phyloP scores from a whole-genome alignment of 169 alveolate species.

The Eimeria necatrix region DNA sequence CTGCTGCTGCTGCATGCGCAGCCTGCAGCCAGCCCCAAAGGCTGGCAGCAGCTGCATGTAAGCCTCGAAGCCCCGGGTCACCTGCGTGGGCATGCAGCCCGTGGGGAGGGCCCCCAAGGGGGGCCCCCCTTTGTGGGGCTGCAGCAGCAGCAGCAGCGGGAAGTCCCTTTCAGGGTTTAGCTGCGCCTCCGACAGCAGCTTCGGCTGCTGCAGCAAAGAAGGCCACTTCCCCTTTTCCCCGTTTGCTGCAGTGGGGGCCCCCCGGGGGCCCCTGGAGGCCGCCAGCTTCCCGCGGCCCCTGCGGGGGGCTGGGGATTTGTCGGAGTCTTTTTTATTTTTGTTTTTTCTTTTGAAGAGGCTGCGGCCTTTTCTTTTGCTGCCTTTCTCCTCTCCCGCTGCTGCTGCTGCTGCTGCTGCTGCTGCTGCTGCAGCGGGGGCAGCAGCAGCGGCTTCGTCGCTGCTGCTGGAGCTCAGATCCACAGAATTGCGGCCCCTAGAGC shows the following conservation, averaged over 20 bases:
- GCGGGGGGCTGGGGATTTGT: not conserved
- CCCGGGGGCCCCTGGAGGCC: not conserved
- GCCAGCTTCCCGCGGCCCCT: not conserved
- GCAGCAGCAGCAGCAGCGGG: not conserved
- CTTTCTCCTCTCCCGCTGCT: slow-evolving; percentile 2
- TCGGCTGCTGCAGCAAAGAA: not conserved
- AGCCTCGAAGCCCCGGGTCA: slow-evolving; percentile 6
- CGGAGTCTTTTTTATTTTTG: not conserved
- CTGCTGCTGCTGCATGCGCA: slow-evolving; percentile 18
- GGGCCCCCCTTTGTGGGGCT: not conserved
- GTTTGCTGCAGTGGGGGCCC: not conserved
- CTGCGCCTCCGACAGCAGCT: not conserved
- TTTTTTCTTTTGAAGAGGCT: no score
- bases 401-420: not conserved
- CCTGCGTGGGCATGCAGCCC: slow-evolving; percentile 54
- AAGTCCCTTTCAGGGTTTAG: not conserved
- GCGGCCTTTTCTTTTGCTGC: not conserved
- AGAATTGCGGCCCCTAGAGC: not conserved
- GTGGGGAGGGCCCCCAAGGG: not conserved
- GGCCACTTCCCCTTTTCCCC: not conserved
- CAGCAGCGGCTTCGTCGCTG: slow-evolving; percentile 5
- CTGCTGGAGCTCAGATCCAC: no score
- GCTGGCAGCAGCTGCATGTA: not conserved
- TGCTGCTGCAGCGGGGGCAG: not conserved
- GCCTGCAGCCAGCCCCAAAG: slow-evolving; percentile 27